These are phyloP conservation scores for Citrus trifoliata DNA, from an alignment of 345 rosid species.

Conservation along the genomic window DNA sequence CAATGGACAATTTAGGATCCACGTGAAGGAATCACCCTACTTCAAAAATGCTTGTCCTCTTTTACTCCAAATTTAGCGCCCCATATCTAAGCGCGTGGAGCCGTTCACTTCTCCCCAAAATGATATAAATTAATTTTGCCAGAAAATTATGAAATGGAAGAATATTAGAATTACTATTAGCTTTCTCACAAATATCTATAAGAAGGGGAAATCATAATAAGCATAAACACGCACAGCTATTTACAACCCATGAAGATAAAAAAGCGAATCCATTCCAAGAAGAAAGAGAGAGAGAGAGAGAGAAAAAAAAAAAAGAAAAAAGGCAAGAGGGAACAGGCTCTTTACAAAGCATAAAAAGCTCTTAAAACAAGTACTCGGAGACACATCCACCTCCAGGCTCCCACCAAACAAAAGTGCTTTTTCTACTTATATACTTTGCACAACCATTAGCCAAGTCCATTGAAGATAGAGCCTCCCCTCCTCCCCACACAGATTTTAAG, in stretches of 20 bases:
- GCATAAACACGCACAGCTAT: background rate
- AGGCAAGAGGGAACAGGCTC: background rate
- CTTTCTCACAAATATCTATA: background rate
- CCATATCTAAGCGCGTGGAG: constrained; percentile 6
- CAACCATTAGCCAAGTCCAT: constrained; percentile 16
- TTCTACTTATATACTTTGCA: background rate
- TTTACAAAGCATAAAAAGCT: constrained; percentile 15
- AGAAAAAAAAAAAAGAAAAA: background rate
- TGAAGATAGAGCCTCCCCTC: constrained; percentile 24
- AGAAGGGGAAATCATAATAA: background rate
- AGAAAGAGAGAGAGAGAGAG: constrained; percentile 2
- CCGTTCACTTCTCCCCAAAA: constrained; percentile 15
- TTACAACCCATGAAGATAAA: constrained; percentile 1
- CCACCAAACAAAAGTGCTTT: constrained; percentile 26
- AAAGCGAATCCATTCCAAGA: constrained; percentile 23
- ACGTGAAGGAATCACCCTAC: constrained; percentile 11
- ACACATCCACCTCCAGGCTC: constrained; percentile 16
- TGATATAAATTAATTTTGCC: background rate
- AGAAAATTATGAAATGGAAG: background rate
- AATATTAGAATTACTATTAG: background rate
- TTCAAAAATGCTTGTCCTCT: constrained; percentile 9
- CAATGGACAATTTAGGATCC: constrained; percentile 20
- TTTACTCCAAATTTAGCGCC: constrained; percentile 20
- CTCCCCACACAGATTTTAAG: background rate
- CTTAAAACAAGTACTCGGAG: constrained; percentile 26